Base-by-base conservation (phyloP, 192 early-diverging fungal species). In the Coemansia sp. region DNA sequence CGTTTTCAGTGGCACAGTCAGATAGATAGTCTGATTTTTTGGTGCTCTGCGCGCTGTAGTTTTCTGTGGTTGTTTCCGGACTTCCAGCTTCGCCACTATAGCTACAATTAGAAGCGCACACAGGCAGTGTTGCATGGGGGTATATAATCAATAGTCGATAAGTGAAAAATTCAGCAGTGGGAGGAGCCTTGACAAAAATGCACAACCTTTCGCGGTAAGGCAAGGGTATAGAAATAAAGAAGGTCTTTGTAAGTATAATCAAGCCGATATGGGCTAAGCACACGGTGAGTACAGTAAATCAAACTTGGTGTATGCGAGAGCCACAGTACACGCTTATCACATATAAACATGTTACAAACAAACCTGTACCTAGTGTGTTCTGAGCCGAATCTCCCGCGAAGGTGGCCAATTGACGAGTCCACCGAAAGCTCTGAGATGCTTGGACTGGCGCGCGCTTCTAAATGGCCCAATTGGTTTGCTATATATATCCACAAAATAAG, bases 401-500 rank as follows among this genome's bases (percentile, higher is more conserved):
- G 57, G 63, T 70, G 54, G 21, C 64, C 79, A 63, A 81, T 76
- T 65, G 79, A 81, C 30, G 79, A 81, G 66, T 81, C 79, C 30
- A 81, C 69, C 53, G 79, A 81, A 39, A 81, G 68, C 53, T 76
- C 74, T 52, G 79, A 81, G 67, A 72, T 68, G 74, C 70, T 64
- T 51, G 79, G 79, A 54, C 79, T 81, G 11, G 60, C 63, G 22
- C 36, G 51, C 36, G 63, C 52, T 51, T 71, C 65, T 29, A 61
- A 57, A 51, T 57, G 54, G 25, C 59, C 59, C 58, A 56, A 22
- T n/a, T 31, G 66, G 23, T 17, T 23, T 32, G 32, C 21, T n/a
- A 59, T 6, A 46, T 39, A 39, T 46, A 46, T 46, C 39, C 39
- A 46, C 39, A 46, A 17, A 46, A 46, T 17, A 17, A 46, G 17